Conservation (phyloP, 306 rosid genomes). For the Hippophae gyantsensis region DNA sequence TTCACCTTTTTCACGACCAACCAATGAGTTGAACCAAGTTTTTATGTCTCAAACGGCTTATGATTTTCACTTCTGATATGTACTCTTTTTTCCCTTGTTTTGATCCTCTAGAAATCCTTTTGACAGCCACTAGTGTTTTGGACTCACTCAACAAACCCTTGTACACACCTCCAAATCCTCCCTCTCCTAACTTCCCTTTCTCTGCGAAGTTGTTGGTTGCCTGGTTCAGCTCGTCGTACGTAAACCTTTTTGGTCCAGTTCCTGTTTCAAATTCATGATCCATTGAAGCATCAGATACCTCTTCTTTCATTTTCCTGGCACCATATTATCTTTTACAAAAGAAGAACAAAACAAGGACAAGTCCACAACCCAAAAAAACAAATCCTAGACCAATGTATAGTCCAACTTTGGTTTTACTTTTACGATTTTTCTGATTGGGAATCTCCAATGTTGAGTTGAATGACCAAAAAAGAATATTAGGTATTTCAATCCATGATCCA, state of each 20-base stretch:
- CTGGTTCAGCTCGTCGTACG: constrained; percentile 31
- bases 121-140: constrained; percentile 46
- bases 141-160: constrained; percentile 33
- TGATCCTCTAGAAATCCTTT: constrained; percentile 63
- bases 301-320: constrained; percentile 1
- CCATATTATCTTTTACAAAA: constrained; percentile 27
- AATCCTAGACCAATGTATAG: constrained; percentile 14
- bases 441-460: constrained; percentile 51
- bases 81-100: constrained; percentile 67
- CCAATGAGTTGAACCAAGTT: constrained; percentile 71
- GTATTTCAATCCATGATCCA: constrained; percentile 41
- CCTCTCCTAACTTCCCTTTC: constrained; percentile 58
- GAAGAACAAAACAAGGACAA: constrained; percentile 31
- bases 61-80: constrained; percentile 55
- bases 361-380: constrained; percentile 22
- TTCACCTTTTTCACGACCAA: constrained; percentile 66
- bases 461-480: constrained; percentile 53
- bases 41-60: constrained; percentile 57
- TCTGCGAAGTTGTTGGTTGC: constrained; percentile 42
- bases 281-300: constrained; percentile 30
- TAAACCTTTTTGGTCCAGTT: constrained; percentile 54
- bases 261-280: constrained; percentile 60
- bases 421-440: not conserved
- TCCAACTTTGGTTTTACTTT: not conserved
- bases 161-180: constrained; percentile 73